Conservation (phyloP, 176 grass and related monocot species). For the Oryza nivara region DNA sequence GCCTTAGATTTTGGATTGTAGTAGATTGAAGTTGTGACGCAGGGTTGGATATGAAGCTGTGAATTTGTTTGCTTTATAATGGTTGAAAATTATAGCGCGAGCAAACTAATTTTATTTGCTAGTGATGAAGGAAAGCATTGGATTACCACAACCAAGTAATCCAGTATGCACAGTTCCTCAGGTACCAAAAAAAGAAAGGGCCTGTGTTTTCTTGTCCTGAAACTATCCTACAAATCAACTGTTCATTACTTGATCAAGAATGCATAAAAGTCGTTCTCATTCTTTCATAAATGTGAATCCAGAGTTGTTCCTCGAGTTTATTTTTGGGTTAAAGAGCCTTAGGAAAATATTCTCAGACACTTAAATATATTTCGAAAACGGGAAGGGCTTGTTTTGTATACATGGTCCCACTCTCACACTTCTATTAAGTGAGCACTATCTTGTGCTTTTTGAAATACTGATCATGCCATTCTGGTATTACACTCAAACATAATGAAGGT, state of each 20-base stretch:
- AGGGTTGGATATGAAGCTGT: neutral
- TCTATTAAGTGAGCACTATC: neutral
- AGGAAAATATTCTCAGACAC: neutral
- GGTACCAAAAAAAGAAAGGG: neutral
- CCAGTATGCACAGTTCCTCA: neutral
- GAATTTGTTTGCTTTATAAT: neutral
- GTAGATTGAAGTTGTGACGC: neutral
- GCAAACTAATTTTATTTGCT: neutral
- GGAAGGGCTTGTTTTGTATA: neutral
- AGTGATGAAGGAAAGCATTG: neutral
- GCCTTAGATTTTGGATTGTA: neutral
- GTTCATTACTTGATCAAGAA: too few relatives aligned
- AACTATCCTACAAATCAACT: too few relatives aligned
- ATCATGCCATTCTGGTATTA: neutral
- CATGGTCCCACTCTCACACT: too few relatives aligned
- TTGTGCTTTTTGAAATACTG: neutral
- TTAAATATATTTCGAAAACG: neutral
- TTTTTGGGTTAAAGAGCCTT: too few relatives aligned
- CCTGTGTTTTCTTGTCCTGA: too few relatives aligned
- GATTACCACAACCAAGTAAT: neutral
- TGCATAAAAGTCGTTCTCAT: too few relatives aligned
- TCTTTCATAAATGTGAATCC: too few relatives aligned
- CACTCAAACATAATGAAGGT: neutral
- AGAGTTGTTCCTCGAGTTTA: too few relatives aligned
- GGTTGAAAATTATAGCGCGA: neutral